Conservation (phyloP, 768 basidiomycete genomes). For the Gloeopeniophorella convolvens region DNA sequence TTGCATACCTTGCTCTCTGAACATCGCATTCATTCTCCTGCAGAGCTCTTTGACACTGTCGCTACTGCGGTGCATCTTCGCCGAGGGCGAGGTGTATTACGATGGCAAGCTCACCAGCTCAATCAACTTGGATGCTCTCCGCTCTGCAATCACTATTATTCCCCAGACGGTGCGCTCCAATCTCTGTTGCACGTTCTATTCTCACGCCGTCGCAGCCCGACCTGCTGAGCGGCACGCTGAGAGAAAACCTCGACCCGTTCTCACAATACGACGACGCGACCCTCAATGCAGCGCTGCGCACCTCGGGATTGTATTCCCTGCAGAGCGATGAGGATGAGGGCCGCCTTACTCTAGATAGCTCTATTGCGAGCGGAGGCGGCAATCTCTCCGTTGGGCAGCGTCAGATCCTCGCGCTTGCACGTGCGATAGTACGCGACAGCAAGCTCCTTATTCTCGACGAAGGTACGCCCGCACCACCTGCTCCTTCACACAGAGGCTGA, state of each 20-base stretch:
- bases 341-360: constrained; percentile 39
- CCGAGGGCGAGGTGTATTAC: constrained; percentile 45
- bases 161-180: constrained; percentile 50
- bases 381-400: constrained; percentile 55
- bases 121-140: constrained; percentile 47
- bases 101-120: constrained; percentile 41
- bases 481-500: background rate
- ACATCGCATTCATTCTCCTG: too few relatives aligned
- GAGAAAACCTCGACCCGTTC: constrained; percentile 59
- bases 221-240: constrained; percentile 48
- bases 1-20: constrained; percentile 9
- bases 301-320: constrained; percentile 40
- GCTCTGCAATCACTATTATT: constrained; percentile 52
- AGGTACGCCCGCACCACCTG: constrained; percentile 25
- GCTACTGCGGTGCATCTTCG: constrained; percentile 47
- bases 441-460: constrained; percentile 57
- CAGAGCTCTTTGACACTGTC: constrained; percentile 47
- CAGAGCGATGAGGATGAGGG: constrained; percentile 33
- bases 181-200: too few relatives aligned
- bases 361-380: constrained; percentile 37
- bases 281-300: constrained; percentile 42
- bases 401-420: constrained; percentile 53
- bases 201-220: constrained; percentile 33
- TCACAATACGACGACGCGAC: constrained; percentile 45
- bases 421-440: constrained; percentile 51